These are phyloP conservation scores for Stagonosporopsis cucurbitacearum DNA, from an alignment of 2,329 filamentous ascomycete species.

Conservation along the genomic window DNA sequence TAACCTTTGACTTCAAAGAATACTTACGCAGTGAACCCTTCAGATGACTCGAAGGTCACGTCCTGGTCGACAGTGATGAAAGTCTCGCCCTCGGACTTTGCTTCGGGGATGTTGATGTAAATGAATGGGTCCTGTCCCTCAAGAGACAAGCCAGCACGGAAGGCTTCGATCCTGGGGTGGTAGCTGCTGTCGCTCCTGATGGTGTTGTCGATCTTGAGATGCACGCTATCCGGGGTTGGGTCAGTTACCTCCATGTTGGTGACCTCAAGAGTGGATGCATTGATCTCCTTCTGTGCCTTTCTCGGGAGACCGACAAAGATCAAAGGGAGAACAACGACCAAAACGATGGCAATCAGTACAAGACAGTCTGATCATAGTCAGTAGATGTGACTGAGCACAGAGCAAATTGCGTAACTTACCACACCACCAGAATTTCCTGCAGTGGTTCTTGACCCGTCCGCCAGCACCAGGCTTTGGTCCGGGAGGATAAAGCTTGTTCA, in stretches of 20 bases:
- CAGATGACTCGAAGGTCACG: conserved; percentile 52
- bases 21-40: conserved; percentile 52
- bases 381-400: not conserved
- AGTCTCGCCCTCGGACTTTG: conserved; percentile 53
- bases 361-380: conserved; percentile 51
- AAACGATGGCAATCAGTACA: conserved; percentile 56
- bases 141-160: conserved; percentile 60
- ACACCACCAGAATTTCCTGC: conserved; percentile 49
- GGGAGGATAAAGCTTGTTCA: conserved; percentile 45
- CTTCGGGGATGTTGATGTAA: conserved; percentile 54
- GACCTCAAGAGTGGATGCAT: conserved; percentile 59
- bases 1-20: not conserved
- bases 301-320: conserved; percentile 66
- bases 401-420: conserved; percentile 29
- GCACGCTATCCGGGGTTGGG: conserved; percentile 57
- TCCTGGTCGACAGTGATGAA: conserved; percentile 53
- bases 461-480: conserved; percentile 41
- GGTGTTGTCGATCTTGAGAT: conserved; percentile 56
- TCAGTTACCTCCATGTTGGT: conserved; percentile 59
- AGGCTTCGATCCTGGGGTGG: conserved; percentile 62
- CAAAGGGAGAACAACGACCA: conserved; percentile 64
- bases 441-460: conserved; percentile 46
- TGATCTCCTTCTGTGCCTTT: conserved; percentile 62
- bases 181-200: conserved; percentile 58
- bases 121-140: conserved; percentile 52